phyloP scores from a whole-genome alignment of 331 rosid genomes.

The Acacia pycnantha region DNA sequence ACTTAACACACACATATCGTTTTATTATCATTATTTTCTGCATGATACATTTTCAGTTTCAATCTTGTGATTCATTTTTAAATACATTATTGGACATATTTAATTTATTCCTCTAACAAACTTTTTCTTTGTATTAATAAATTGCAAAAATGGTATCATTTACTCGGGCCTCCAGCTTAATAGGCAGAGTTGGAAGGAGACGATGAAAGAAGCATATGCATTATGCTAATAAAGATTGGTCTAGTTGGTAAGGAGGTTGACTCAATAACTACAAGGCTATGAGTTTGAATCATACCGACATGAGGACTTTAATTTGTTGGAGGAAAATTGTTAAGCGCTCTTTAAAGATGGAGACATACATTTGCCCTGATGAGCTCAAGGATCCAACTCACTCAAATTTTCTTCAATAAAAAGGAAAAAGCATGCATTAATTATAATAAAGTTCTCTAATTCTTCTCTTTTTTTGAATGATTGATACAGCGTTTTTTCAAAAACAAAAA shows the following conservation, averaged over 20 bases:
- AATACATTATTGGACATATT: background rate
- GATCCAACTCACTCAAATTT: no score
- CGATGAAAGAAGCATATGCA: background rate
- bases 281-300: no score
- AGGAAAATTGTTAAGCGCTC: fast-evolving
- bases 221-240: no score
- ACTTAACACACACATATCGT: no score
- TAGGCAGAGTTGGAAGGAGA: background rate
- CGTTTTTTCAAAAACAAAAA: background rate
- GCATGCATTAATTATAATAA: no score
- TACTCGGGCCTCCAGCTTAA: background rate
- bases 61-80: background rate
- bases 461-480: background rate
- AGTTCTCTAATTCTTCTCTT: no score
- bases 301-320: fast-evolving
- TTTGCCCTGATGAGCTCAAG: fast-evolving
- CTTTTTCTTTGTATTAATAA: background rate
- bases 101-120: background rate
- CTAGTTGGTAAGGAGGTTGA: no score
- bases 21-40: no score
- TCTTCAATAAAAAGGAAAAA: no score
- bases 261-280: no score
- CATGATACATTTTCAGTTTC: background rate
- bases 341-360: no score
- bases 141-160: background rate